These are phyloP conservation scores for Saitozyma podzolica DNA, from an alignment of 768 basidiomycete species.

Conservation along the genomic window DNA sequence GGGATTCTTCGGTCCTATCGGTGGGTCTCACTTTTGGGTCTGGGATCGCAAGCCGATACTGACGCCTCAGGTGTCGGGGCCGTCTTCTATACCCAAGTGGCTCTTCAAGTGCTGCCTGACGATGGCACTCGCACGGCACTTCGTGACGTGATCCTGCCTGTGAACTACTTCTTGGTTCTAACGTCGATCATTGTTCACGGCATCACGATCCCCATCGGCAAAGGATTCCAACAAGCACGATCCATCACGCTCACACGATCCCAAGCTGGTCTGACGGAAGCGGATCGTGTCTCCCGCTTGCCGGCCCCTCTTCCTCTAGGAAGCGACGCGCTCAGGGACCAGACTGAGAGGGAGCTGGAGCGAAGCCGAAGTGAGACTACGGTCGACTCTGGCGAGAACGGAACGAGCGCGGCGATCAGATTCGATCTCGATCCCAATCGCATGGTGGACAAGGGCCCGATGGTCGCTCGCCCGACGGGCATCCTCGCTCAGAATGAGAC, in stretches of 20 bases:
- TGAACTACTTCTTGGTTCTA: constrained; percentile 54
- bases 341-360: too few relatives aligned
- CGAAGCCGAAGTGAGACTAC: too few relatives aligned
- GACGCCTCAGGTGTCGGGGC: constrained; percentile 25
- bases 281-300: constrained; percentile 12
- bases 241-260: constrained; percentile 34
- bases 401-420: too few relatives aligned
- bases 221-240: constrained; percentile 39
- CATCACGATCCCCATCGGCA: constrained; percentile 53
- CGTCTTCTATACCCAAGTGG: constrained; percentile 53
- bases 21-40: constrained; percentile 15
- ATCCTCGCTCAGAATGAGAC: too few relatives aligned
- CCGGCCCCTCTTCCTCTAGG: background rate
- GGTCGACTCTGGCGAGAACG: too few relatives aligned
- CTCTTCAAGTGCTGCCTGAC: constrained; percentile 48
- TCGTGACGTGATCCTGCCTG: constrained; percentile 45
- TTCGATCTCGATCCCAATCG: too few relatives aligned
- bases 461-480: too few relatives aligned
- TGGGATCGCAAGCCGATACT: constrained; percentile 1
- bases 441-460: too few relatives aligned
- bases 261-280: constrained; percentile 1
- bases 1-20: constrained; percentile 53
- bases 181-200: constrained; percentile 53
- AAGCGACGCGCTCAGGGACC: background rate
- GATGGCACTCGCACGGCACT: constrained; percentile 39